Base-by-base conservation (phyloP, 257 asterid species). In the Ligustrum vulgare region DNA sequence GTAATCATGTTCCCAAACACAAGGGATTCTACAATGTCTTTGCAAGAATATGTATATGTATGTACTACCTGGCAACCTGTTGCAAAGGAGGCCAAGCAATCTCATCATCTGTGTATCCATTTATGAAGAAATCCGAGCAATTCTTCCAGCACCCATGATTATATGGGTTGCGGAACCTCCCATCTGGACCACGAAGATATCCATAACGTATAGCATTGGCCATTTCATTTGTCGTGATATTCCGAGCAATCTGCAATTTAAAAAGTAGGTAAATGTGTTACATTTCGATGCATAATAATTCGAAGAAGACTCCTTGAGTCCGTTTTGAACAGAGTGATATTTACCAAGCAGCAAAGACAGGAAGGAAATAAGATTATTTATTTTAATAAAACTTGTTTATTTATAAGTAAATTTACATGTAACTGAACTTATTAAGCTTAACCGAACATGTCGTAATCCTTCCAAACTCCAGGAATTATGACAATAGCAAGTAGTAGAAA, bases 111-210 rank as follows among this genome's bases (percentile, higher is more conserved):
- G 97, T 89, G 78, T 86, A 85, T 6, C 99, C 99, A 18, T 89
- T 72, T 78, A 91, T 83, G 34, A 91, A 22, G 80, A 95, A 95
- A 87, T 93, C 96, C 0, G 94, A 81, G 87, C 96, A 95, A 67
- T 95, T 95, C 91, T 87, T 93, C 84, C 91, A 78, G 72, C 94
- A 93, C 10, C 99, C 99, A 72, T 90, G 96, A 81, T 93, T 91
- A 74, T 95, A 93, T 3, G 99, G 98, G 80, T 95, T 95, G 71
- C 97, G 80, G 71, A 95, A 95, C 49, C 86, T 87, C 33, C 98
- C 99, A 47, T 95, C 93, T 74, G 98, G 97, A 18, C 97, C 98
- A 5, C 87, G 97, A 13, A 95, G 97, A 85, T 95, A 95, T 13
- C 89, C 96, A 75, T 95, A 95, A 1, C 99, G 91, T 31, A 76